Conservation (phyloP, 148 eudicot species). For the Polygonum maritimum region DNA sequence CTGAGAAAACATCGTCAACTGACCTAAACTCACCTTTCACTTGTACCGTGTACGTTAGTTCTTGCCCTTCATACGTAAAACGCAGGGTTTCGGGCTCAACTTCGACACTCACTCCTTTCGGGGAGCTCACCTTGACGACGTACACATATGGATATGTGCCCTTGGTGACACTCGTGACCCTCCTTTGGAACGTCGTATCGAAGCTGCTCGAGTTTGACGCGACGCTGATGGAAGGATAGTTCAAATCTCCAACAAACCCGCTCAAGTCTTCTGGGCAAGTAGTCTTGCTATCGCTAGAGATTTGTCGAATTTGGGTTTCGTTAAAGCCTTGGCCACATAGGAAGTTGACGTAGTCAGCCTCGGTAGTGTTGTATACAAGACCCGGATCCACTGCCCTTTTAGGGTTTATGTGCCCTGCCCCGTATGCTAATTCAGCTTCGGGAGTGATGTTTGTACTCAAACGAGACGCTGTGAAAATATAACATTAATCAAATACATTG, state of each 20-base stretch:
- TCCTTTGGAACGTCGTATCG: slow-evolving; percentile 16
- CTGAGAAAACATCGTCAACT: too few species aligned
- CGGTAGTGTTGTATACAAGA: slow-evolving; percentile 21
- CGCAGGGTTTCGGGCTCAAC: slow-evolving; percentile 19
- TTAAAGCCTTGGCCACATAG: slow-evolving; percentile 31
- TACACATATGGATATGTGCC: slow-evolving; percentile 13
- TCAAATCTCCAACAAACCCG: too few species aligned
- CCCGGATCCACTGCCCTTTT: slow-evolving; percentile 25
- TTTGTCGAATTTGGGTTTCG: too few species aligned
- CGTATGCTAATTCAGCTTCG: slow-evolving; percentile 29
- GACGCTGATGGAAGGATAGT: too few species aligned
- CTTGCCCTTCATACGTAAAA: slow-evolving; percentile 14
- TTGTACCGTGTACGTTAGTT: too few species aligned
- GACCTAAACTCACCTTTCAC: slow-evolving; percentile 9
- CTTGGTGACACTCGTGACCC: slow-evolving; percentile 31
- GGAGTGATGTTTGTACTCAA: slow-evolving; percentile 12
- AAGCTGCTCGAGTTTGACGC: slow-evolving; percentile 13
- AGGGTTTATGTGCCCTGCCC: slow-evolving; percentile 29
- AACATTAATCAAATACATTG: too few species aligned
- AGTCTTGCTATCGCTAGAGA: too few species aligned
- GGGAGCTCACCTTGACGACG: slow-evolving; percentile 7
- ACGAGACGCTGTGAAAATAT: slow-evolving; percentile 15
- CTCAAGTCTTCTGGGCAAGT: too few species aligned
- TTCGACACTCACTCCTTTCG: slow-evolving; percentile 3
- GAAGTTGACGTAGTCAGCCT: slow-evolving; percentile 26